phyloP scores from a whole-genome alignment of 208 protist genomes.

The Angomonas desouzai region DNA sequence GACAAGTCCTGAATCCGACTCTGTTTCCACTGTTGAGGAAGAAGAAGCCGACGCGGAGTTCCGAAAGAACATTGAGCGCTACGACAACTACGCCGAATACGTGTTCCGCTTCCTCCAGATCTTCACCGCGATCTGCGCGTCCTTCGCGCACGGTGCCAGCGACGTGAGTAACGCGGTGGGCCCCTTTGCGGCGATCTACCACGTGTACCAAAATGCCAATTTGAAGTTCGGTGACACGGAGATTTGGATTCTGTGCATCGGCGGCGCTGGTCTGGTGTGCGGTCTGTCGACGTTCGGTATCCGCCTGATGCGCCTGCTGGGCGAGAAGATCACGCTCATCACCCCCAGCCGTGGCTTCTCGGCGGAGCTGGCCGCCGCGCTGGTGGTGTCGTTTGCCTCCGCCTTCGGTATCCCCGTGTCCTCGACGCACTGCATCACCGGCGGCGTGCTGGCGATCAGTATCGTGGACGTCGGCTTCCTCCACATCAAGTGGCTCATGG shows the following conservation, averaged over 20 bases:
- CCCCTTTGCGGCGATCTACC: slow-evolving; percentile 59
- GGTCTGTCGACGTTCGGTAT: slow-evolving; percentile 64
- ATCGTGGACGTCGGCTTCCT: slow-evolving; percentile 58
- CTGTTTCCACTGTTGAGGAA: too few species aligned
- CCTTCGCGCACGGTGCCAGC: slow-evolving; percentile 67
- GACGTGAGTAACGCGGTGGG: slow-evolving; percentile 73
- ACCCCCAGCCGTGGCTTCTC: slow-evolving; percentile 58
- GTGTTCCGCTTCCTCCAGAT: slow-evolving; percentile 72
- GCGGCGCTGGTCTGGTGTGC: slow-evolving; percentile 50
- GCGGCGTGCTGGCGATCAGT: slow-evolving; percentile 66
- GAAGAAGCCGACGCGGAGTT: slow-evolving; percentile 8
- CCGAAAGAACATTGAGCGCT: slow-evolving; percentile 27
- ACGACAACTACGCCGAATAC: slow-evolving; percentile 44
- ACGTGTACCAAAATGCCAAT: slow-evolving; percentile 29
- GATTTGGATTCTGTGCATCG: slow-evolving; percentile 61
- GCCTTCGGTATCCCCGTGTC: slow-evolving; percentile 71
- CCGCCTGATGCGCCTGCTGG: slow-evolving; percentile 52
- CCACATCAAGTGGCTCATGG: slow-evolving; percentile 52
- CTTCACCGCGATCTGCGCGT: slow-evolving; percentile 64
- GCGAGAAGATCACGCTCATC: slow-evolving; percentile 59
- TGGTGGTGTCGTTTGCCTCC: slow-evolving; percentile 69
- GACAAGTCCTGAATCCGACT: too few species aligned
- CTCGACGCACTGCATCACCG: slow-evolving; percentile 88
- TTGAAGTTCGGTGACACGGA: slow-evolving; percentile 16
- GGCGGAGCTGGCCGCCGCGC: slow-evolving; percentile 52